phyloP scores from a whole-genome alignment of 345 rosid species.

The Pistacia vera region DNA sequence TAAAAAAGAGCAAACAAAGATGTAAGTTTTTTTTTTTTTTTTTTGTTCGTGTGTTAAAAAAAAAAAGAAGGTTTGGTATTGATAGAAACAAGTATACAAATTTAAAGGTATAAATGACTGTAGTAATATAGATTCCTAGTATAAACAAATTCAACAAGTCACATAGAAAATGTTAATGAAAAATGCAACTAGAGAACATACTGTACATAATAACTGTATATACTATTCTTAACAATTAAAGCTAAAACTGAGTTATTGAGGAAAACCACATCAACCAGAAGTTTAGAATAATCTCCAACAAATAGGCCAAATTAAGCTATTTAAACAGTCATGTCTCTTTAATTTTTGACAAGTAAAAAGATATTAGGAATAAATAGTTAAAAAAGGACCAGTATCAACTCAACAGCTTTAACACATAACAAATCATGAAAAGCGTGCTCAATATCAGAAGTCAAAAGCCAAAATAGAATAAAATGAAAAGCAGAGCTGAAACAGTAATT shows the following conservation, averaged over 20 bases:
- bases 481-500: neutral
- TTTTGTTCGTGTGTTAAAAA: no score
- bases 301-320: constrained; percentile 12
- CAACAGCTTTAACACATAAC: constrained; percentile 14
- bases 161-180: neutral
- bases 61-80: no score
- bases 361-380: constrained; percentile 7
- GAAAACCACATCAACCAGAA: neutral
- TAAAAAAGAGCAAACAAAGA: neutral
- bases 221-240: neutral
- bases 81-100: neutral
- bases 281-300: neutral
- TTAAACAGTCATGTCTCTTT: constrained; percentile 35
- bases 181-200: neutral
- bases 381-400: constrained; percentile 9
- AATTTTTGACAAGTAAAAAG: constrained; percentile 3
- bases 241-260: neutral
- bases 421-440: constrained; percentile 3
- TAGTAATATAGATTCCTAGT: neutral
- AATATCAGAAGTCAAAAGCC: neutral
- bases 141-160: neutral
- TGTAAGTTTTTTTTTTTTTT: neutral
- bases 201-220: neutral
- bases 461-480: constrained; percentile 1
- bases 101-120: neutral